A percentile compares a stretch with the other conserved stretches of the same genome.
Evolutionary conservation across 2,329 filamentous ascomycete species (phyloP).

Genomic region (Curvularia hawaiiensis): DNA sequence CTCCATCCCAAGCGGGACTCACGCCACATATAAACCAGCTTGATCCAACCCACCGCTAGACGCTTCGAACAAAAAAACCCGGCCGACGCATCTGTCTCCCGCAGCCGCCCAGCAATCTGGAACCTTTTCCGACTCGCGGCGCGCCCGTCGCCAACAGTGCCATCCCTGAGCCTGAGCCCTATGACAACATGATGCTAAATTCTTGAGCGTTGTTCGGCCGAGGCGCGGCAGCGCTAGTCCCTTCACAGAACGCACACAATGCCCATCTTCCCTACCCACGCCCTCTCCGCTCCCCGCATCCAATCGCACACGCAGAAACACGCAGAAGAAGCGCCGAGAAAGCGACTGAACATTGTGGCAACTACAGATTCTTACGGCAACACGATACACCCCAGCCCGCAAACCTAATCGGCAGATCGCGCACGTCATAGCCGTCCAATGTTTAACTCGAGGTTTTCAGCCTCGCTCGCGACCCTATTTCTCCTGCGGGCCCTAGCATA

Average conservation of each 20-base stretch:
- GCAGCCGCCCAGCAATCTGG: conserved; percentile 9
- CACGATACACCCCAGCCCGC: background rate
- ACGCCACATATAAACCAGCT: conserved; percentile 23
- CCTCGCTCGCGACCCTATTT: background rate
- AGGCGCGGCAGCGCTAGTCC: background rate
- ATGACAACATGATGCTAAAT: conserved; percentile 3
- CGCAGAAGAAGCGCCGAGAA: background rate
- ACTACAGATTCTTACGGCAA: background rate
- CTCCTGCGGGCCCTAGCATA: background rate
- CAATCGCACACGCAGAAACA: background rate
- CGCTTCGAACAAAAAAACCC: conserved; percentile 8
- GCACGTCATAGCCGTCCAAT: background rate
- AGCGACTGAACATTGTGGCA: background rate
- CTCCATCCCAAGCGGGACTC: conserved; percentile 3
- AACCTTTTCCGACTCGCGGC: conserved; percentile 6
- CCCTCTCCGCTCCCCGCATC: background rate
- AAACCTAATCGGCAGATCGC: background rate
- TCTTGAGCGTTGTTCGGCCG: background rate
- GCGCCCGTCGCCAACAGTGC: conserved; percentile 10
- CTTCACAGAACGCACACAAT: background rate
- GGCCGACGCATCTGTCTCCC: conserved; percentile 5
- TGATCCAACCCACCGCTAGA: background rate
- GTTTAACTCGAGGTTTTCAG: background rate
- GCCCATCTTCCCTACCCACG: background rate
- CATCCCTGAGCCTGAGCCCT: conserved; percentile 2